A percentile compares a stretch with the other conserved stretches of the same genome.
phyloP scores from a whole-genome alignment of 306 rosid genomes.

The Oxytropis ochrocephala region DNA sequence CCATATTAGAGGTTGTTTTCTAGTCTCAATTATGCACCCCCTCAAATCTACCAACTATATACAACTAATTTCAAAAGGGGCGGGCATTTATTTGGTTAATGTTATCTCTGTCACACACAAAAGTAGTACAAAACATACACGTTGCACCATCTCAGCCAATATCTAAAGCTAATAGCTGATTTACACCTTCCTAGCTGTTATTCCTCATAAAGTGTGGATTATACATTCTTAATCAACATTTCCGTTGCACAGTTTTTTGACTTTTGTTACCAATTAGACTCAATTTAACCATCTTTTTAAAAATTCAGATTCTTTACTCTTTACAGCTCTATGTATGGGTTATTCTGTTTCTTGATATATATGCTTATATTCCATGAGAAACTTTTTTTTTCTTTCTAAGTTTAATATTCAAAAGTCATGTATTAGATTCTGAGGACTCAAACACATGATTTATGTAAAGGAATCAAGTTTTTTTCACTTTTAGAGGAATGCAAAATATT shows the following conservation, averaged over 20 bases:
- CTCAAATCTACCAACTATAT: conserved; percentile 11
- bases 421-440: too few species aligned
- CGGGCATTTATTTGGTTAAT: neutral
- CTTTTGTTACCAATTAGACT: conserved; percentile 14
- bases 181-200: conserved; percentile 19
- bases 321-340: neutral
- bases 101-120: neutral
- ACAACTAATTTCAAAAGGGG: neutral
- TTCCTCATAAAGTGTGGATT: neutral
- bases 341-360: neutral
- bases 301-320: conserved; percentile 18
- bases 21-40: conserved; percentile 21
- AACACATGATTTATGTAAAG: too few species aligned
- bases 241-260: neutral
- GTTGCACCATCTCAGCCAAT: conserved; percentile 13
- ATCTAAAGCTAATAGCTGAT: neutral
- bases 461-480: too few species aligned
- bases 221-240: neutral
- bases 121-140: neutral
- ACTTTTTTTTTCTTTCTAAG: neutral
- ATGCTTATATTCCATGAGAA: conserved; percentile 11
- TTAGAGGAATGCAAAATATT: too few species aligned
- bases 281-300: conserved; percentile 3
- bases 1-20: conserved; percentile 22
- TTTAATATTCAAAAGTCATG: neutral